Evolutionary conservation across 306 rosid species (phyloP).

Genomic region (Acacia crassicarpa): DNA sequence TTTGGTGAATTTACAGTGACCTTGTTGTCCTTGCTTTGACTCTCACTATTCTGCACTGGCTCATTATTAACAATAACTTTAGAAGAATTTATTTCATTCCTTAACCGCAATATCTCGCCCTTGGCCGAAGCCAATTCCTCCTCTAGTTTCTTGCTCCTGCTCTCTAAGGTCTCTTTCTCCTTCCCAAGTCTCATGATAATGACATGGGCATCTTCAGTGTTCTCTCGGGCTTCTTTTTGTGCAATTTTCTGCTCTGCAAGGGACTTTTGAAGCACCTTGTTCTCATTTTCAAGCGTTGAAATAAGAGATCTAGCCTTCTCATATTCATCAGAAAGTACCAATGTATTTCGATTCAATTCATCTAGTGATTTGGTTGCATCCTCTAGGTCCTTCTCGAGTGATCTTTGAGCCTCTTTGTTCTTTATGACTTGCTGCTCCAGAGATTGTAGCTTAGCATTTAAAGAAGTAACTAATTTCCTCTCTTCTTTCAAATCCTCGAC

Average conservation of each 20-base stretch:
- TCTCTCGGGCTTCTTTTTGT: slow-evolving; percentile 62
- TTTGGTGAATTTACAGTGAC: slow-evolving; percentile 27
- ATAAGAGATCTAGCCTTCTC: slow-evolving; percentile 55
- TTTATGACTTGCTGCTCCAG: slow-evolving; percentile 63
- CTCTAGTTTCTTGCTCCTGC: slow-evolving; percentile 63
- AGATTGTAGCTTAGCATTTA: slow-evolving; percentile 52
- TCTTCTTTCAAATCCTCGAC: slow-evolving; percentile 60
- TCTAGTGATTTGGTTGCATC: slow-evolving; percentile 81
- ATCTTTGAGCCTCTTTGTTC: slow-evolving; percentile 56
- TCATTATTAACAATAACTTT: slow-evolving; percentile 38
- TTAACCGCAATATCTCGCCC: slow-evolving; percentile 62
- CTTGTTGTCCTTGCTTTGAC: slow-evolving; percentile 26
- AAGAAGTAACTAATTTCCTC: slow-evolving; percentile 51
- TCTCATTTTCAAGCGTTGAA: slow-evolving; percentile 71
- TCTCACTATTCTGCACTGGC: slow-evolving; percentile 30
- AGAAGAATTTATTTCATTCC: slow-evolving; percentile 37
- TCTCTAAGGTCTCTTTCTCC: slow-evolving; percentile 69
- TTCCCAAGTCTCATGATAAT: slow-evolving; percentile 60
- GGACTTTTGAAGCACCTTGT: slow-evolving; percentile 55
- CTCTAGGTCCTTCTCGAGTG: slow-evolving; percentile 70
- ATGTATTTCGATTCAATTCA: slow-evolving; percentile 67
- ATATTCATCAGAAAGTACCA: slow-evolving; percentile 59
- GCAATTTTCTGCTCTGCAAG: slow-evolving; percentile 62
- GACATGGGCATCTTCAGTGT: slow-evolving; percentile 80
- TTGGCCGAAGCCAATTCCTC: slow-evolving; percentile 80